Base-by-base conservation (phyloP, 306 rosid species). In the Glycine latifolia region DNA sequence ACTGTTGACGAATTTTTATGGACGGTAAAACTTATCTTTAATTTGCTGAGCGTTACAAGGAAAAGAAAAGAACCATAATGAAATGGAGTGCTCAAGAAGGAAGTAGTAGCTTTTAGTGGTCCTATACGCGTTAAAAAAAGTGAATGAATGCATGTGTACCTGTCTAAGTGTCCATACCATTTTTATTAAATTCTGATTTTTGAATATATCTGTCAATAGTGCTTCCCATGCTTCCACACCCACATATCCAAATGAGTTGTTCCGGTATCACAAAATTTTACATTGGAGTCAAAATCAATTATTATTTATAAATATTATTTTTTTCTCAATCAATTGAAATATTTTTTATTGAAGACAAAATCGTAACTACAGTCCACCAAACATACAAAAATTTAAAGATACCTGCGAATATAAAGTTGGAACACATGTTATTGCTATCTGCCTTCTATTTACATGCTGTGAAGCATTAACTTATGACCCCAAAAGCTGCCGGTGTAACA, bases 71-170 rank as follows among this genome's bases (percentile, higher is more conserved):
- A 85, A 70, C 20, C 70, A 71, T 48, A 12, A 54, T 70, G 73
- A 47, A 77, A 76, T 81, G 56, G 88, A 81, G 83, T 85, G 79
- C 80, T 50, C 6, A 5, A 60, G 82, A 87, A 87, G 86, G 81
- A 87, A 84, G 73, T 46, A 73, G 73, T 37, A 4, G 41, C 56
- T 67, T 84, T 74, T 65, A 54, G 83, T 81, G 88, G 88, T 85
- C 88, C 88, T 53, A 37, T 37, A 71, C 59, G 83, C 81, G 68
- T 85, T 77, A 77, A 85, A 85, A 77, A 85, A 85, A 77, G 88
- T 81, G 83, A 73, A 65, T 70, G 88, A 77, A 58, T 77, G 78
- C 86, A 81, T 72, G 88, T 81, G 81, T 77, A 16, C 41, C 43
- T 71, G 88, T 63, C 76, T 52, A 61, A 12, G 17, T 63, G 46